phyloP scores from a whole-genome alignment of 345 rosid genomes.

The Salix koriyanagi region DNA sequence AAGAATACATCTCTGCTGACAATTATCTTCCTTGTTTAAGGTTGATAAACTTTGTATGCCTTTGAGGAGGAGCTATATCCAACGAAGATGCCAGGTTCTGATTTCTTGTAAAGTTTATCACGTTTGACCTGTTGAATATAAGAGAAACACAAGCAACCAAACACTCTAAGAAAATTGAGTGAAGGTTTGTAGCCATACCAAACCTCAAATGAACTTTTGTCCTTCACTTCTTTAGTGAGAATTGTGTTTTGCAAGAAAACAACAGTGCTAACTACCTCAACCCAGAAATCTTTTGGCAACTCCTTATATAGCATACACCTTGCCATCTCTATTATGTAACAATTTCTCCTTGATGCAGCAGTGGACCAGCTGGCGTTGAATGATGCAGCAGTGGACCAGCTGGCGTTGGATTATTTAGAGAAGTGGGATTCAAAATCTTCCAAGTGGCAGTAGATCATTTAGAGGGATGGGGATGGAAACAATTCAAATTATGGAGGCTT shows the following conservation, averaged over 20 bases:
- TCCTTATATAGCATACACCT: background rate
- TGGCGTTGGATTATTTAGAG: no score
- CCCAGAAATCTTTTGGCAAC: background rate
- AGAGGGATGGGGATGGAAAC: no score
- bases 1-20: background rate
- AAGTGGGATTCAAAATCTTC: no score
- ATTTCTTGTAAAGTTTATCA: background rate
- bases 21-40: background rate
- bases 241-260: background rate
- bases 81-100: background rate
- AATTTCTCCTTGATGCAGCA: background rate
- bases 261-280: background rate
- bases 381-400: no score
- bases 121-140: background rate
- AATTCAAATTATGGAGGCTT: no score
- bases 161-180: background rate
- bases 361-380: no score
- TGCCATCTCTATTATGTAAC: background rate
- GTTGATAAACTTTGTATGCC: background rate
- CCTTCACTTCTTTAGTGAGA: background rate
- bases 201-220: background rate
- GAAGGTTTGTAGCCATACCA: background rate
- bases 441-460: no score
- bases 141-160: background rate
- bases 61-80: background rate